These are phyloP conservation scores for Boletus huronensis DNA, from an alignment of 768 basidiomycete genomes.

Conservation along the genomic window DNA sequence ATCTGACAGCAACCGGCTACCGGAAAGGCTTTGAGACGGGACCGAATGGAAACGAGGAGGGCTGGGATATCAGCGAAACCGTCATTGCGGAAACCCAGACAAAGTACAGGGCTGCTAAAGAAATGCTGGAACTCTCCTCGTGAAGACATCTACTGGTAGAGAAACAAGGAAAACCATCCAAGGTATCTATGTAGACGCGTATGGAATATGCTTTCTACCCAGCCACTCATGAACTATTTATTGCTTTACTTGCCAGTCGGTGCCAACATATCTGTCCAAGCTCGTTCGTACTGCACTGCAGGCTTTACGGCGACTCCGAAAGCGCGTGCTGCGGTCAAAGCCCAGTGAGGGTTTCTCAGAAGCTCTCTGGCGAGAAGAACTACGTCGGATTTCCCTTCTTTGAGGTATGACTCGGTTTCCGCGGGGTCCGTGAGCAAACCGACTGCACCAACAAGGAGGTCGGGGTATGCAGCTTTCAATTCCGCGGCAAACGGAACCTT, in stretches of 20 bases:
- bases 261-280: constrained; percentile 43
- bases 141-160: constrained; percentile 8
- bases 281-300: constrained; percentile 70
- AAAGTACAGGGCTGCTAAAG: constrained; percentile 77
- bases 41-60: constrained; percentile 60
- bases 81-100: constrained; percentile 74
- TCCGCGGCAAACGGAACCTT: constrained; percentile 72
- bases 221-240: background rate
- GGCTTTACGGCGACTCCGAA: constrained; percentile 64
- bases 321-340: constrained; percentile 55
- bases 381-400: constrained; percentile 64
- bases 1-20: constrained; percentile 74
- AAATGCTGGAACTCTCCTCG: constrained; percentile 43
- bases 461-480: constrained; percentile 57
- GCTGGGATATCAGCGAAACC: constrained; percentile 73
- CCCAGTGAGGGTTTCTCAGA: constrained; percentile 64
- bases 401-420: constrained; percentile 60
- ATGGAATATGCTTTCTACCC: background rate
- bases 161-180: background rate
- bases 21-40: constrained; percentile 77
- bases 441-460: constrained; percentile 57
- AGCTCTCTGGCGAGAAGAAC: constrained; percentile 66
- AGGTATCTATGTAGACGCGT: constrained; percentile 4
- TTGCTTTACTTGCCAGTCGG: background rate
- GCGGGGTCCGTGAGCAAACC: constrained; percentile 67